Percentiles rank a stretch among this genome's conserved stretches.
Evolutionary conservation across 352 stramenopile genomes (phyloP).

Genomic region (Globisporangium irregulare): DNA sequence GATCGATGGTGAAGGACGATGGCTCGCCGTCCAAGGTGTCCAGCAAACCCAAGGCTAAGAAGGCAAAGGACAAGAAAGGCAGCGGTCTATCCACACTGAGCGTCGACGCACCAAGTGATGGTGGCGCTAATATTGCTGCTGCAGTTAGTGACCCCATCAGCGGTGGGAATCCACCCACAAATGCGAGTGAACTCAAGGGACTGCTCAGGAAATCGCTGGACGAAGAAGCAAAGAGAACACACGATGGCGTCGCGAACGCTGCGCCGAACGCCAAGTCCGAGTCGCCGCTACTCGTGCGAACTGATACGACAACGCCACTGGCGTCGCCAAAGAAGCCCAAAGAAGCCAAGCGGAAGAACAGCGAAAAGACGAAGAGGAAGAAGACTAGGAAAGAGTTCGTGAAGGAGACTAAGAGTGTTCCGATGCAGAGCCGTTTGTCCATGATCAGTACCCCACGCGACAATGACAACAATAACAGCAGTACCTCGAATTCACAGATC

Average conservation of each 20-base stretch:
- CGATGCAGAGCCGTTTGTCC: not conserved
- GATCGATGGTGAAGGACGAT: constrained; percentile 5
- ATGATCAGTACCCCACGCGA: not conserved
- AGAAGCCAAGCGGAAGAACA: constrained; percentile 1
- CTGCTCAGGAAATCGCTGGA: constrained; percentile 16
- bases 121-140: not conserved
- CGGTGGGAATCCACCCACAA: not conserved
- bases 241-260: constrained; percentile 20
- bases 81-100: not conserved
- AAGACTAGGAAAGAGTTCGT: not conserved
- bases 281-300: constrained; percentile 32
- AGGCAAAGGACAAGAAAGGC: not conserved
- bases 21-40: not conserved
- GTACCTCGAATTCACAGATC: not conserved
- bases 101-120: not conserved
- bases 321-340: constrained; percentile 14
- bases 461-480: not conserved
- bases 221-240: not conserved
- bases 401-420: not conserved
- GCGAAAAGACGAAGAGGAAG: constrained; percentile 2
- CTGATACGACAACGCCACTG: constrained; percentile 14
- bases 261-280: constrained; percentile 29
- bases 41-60: constrained; percentile 1
- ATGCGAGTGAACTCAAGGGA: constrained; percentile 19
- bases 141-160: not conserved